Percentiles rank a stretch among this genome's conserved stretches.
Conservation (phyloP, 352 stramenopile species). For the Globisporangium canariense region DNA sequence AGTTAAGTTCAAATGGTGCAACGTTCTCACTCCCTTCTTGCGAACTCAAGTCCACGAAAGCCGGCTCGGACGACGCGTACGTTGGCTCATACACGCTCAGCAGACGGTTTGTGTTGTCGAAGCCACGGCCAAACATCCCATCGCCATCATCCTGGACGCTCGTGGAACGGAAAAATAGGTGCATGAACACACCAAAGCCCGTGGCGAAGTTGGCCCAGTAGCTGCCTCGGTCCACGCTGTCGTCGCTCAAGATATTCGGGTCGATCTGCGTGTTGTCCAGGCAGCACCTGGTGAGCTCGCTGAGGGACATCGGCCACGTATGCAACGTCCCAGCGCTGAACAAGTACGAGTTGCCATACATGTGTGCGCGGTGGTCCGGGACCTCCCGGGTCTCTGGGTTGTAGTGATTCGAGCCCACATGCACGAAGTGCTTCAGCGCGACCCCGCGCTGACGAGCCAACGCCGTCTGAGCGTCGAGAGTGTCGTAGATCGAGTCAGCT, state of each 20-base stretch:
- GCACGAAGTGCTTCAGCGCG: constrained; percentile 52
- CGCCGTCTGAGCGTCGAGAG: constrained; percentile 11
- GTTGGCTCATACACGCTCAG: constrained; percentile 38
- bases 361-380: constrained; percentile 48
- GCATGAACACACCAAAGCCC: constrained; percentile 56
- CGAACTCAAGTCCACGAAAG: neutral
- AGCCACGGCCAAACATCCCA: constrained; percentile 67
- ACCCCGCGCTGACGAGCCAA: constrained; percentile 14
- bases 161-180: constrained; percentile 58
- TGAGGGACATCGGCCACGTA: constrained; percentile 45
- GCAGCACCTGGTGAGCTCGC: constrained; percentile 45
- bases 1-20: constrained; percentile 5
- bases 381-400: constrained; percentile 39
- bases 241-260: constrained; percentile 35
- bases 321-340: constrained; percentile 66
- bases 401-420: constrained; percentile 62
- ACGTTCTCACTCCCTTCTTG: neutral
- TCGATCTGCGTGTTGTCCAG: constrained; percentile 55
- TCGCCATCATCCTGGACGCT: constrained; percentile 34
- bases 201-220: constrained; percentile 65
- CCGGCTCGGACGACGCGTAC: neutral
- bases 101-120: constrained; percentile 68
- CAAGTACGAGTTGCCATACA: constrained; percentile 40
- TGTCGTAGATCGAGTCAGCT: constrained; percentile 5
- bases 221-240: constrained; percentile 49